Base-by-base conservation (phyloP, 345 rosid genomes). In the Lepidium didymum region DNA sequence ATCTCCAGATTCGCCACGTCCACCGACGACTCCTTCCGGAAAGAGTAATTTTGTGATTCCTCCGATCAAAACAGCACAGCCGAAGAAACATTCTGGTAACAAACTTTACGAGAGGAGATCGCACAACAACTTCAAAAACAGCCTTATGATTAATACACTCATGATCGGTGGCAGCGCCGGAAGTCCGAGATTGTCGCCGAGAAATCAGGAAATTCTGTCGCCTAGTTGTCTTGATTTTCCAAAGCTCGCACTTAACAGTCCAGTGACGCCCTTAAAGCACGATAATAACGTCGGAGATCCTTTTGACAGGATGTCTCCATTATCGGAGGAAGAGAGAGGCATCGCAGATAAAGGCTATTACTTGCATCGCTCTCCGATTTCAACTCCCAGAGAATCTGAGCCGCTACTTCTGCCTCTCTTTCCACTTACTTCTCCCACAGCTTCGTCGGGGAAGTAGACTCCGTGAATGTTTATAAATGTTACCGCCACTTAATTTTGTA, bases 221-320 rank as follows among this genome's bases (percentile, higher is more conserved):
- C 99, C 99, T 12, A 89, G 96, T 73, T 67, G 87, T 86, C 96
- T 94, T 44, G 95, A 91, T 23, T 94, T 94, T 71, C 97, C 99
- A 0, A 91, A 84, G 70, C 88, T 94, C 8, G 85, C 87, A 1
- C 90, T 94, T n/a, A 86, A 92, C 71, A 91, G 96, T 42, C 97
- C 96, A 14, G 96, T 93, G 34, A 93, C 99, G 15, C 89, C 96
- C 41, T 62, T 86, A 27, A 85, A 77, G 15, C 70, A 70, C 42
- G 72, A 49, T 3, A 62, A 45, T 27, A 27, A 67, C 77, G 67
- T 50, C 19, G 86, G 80, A 7, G 96, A 90, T 74, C 84, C 91
- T 11, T 87, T 90, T 33, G 77, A 81, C 49, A 83, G 69, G 80
- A 74, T 82, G 49, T 85, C 97, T 1, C 84, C 94, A 18, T 78